These are phyloP conservation scores for Recurvomyces mirabilis DNA, from an alignment of 495 filamentous ascomycete genomes.

Conservation along the genomic window DNA sequence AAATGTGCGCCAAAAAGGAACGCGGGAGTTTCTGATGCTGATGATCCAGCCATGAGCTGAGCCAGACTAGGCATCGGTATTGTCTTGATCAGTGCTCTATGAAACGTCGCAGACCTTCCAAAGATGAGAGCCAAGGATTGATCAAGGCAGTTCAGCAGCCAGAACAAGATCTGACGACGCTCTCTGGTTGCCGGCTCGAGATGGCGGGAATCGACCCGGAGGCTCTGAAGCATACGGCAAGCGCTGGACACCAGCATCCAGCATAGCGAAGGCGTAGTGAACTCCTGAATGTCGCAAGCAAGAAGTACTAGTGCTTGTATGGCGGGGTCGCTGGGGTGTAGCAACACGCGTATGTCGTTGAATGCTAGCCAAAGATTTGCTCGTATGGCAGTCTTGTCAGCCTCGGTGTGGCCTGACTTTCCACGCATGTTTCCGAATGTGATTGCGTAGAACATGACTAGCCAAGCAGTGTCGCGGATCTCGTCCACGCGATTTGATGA, in stretches of 20 bases:
- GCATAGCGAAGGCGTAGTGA: slow-evolving; percentile 12
- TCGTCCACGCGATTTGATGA: background rate
- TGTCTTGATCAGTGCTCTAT: background rate
- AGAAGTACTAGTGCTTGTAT: slow-evolving; percentile 13
- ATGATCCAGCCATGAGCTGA: slow-evolving; percentile 1
- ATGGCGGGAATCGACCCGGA: slow-evolving; percentile 1
- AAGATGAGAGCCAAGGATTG: slow-evolving; percentile 6
- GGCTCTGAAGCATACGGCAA: slow-evolving; percentile 12
- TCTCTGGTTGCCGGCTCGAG: slow-evolving; percentile 7
- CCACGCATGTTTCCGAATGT: background rate
- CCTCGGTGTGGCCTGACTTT: background rate
- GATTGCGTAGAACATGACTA: slow-evolving; percentile 11
- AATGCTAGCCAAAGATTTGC: slow-evolving; percentile 13
- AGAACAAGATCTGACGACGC: slow-evolving; percentile 9
- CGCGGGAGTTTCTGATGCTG: background rate
- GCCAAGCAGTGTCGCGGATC: slow-evolving; percentile 8
- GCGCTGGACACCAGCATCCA: slow-evolving; percentile 9
- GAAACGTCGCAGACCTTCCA: slow-evolving; percentile 4
- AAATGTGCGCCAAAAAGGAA: slow-evolving; percentile 6
- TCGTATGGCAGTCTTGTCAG: background rate
- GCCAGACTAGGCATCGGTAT: slow-evolving; percentile 5
- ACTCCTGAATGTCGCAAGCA: slow-evolving; percentile 2
- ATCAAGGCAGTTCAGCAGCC: slow-evolving; percentile 10
- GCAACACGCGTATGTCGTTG: slow-evolving; percentile 12
- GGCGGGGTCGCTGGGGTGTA: slow-evolving; percentile 11